Evolutionary conservation across 306 rosid species (phyloP).

Genomic region (Cicer yamashitae): DNA sequence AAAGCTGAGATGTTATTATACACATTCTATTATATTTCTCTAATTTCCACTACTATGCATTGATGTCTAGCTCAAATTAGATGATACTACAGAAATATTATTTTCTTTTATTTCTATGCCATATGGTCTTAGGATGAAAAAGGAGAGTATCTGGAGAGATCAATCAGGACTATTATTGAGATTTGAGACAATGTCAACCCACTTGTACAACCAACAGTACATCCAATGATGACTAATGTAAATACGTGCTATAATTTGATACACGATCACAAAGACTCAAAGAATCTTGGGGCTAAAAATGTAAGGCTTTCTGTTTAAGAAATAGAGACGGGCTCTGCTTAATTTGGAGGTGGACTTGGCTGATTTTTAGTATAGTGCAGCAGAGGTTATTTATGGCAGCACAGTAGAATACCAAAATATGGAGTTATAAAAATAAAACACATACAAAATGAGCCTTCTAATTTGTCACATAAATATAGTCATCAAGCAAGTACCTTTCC

Average conservation of each 20-base stretch:
- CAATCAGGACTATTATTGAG: background rate
- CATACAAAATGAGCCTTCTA: background rate
- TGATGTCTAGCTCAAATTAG: conserved; percentile 30
- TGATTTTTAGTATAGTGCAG: background rate
- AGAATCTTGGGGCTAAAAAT: background rate
- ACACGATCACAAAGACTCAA: conserved; percentile 1
- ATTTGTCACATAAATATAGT: conserved; percentile 6
- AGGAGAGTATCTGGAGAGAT: conserved; percentile 17
- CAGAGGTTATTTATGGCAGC: conserved; percentile 6
- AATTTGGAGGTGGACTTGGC: background rate
- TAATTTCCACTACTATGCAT: background rate
- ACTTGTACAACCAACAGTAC: conserved; percentile 3
- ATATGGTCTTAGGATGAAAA: conserved; percentile 19
- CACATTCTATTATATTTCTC: background rate
- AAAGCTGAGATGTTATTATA: background rate
- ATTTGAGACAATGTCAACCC: conserved; percentile 4
- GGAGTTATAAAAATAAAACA: conserved; percentile 19
- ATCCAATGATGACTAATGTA: conserved; percentile 24
- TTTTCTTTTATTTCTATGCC: conserved; percentile 16
- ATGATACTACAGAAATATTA: background rate
- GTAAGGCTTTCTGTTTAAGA: conserved; percentile 13
- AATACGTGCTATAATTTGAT: conserved; percentile 29
- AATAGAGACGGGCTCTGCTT: conserved; percentile 1
- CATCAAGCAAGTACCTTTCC: conserved; percentile 59
- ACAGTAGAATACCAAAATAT: background rate